Conservation (phyloP, 1,284 basidiomycete species). For the Wolfiporia cocos region DNA sequence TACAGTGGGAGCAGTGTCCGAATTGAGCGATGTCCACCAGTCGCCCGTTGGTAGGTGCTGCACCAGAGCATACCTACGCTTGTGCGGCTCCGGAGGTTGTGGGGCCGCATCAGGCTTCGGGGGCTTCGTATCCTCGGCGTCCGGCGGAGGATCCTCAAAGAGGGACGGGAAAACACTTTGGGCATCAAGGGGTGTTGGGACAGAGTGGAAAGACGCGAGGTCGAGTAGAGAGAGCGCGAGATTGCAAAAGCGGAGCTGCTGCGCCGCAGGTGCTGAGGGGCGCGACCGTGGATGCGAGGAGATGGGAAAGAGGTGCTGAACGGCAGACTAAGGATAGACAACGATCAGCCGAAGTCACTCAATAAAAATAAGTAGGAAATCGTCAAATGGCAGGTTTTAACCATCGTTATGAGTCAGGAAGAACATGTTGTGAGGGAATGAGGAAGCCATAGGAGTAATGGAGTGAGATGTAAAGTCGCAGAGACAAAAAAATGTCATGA, state of each 20-base stretch:
- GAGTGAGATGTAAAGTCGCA: too few species aligned
- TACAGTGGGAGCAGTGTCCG: constrained; percentile 30
- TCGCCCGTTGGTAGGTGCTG: constrained; percentile 70
- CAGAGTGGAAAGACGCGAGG: constrained; percentile 50
- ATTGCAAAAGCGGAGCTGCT: constrained; percentile 69
- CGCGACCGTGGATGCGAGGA: constrained; percentile 58
- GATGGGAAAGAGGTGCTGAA: constrained; percentile 60
- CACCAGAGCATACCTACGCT: constrained; percentile 63
- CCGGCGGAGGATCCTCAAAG: constrained; percentile 16
- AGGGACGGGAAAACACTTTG: constrained; percentile 35
- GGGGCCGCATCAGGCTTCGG: constrained; percentile 1
- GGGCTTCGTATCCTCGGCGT: constrained; percentile 20
- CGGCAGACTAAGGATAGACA: constrained; percentile 41
- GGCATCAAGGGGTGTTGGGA: constrained; percentile 39
- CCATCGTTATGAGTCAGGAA: too few species aligned
- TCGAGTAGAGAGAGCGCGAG: constrained; percentile 66
- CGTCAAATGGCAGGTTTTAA: too few species aligned
- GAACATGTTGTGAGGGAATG: too few species aligned
- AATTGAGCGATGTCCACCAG: constrained; percentile 71
- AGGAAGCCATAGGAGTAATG: too few species aligned
- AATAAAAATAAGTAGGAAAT: neutral
- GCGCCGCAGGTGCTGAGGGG: constrained; percentile 52
- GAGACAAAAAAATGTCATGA: too few species aligned
- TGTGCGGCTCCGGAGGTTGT: constrained; percentile 19
- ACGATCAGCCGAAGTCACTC: constrained; percentile 7